Evolutionary conservation across 176 grass and related monocot species (phyloP), one percentile per base, ranked within the genome.

Genomic region (Sorghum bicolor): DNA sequence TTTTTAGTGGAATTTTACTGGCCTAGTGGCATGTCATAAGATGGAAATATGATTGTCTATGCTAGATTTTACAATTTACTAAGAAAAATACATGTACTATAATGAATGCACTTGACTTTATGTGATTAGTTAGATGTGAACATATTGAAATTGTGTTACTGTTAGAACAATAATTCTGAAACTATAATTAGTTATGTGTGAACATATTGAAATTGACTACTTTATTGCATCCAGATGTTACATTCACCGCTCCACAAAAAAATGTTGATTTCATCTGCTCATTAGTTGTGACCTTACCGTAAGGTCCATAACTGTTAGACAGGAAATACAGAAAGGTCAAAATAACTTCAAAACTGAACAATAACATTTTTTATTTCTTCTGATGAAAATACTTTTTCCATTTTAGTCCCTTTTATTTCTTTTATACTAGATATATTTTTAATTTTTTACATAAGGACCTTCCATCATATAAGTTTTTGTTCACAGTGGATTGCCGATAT

Each of bases 401-500:
- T 28, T 45, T 53, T 58, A 5, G 37, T 34, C 60, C 15, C 15
- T 30, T 80, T 32, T 47, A 62, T 67, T 77, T 72, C 20, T 75
- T 20, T 62, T 20, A 7, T 77, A 17, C 52, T 32, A 34, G 33
- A 34, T 5, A 71, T 24, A 63, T 78, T 45, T 37, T 37, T n/a
- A n/a, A n/a, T n/a, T 4, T 74, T 72, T 24, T 81, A 57, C 13
- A 70, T 45, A 17, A 20, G 31, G 14, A 69, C 31, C 22, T 43
- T 78, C 86, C 64, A 86, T 83, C 19, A n/a, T 66, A 70, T 15
- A 82, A 72, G 70, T 57, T 48, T 82, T 86, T 31, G 44, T 88
- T 73, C 20, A 64, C 90, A 98, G 95, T 78, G 95, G 91, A 52
- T 73, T 93, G 39, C 90, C 88, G 70, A 98, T 98, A 77, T 93